phyloP scores from a whole-genome alignment of 1,284 basidiomycete species.

The Cerioporus squamosus region DNA sequence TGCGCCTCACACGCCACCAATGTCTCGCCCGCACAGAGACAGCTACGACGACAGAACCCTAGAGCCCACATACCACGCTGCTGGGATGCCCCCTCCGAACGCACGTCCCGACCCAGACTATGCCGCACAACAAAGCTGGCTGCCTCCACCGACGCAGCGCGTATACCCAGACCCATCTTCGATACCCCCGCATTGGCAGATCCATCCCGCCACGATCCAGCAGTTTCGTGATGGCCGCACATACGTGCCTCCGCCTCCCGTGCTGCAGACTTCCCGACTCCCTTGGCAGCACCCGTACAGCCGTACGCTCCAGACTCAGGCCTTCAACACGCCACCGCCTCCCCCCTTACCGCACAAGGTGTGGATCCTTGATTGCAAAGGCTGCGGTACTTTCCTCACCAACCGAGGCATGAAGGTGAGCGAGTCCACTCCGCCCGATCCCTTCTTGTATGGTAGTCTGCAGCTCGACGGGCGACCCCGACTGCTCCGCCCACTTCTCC shows the following conservation, averaged over 20 bases:
- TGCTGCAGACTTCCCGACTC: slow-evolving; percentile 3
- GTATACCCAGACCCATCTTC: slow-evolving; percentile 24
- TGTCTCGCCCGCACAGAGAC: slow-evolving; percentile 11
- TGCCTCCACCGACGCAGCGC: slow-evolving; percentile 12
- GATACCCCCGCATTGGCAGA: slow-evolving; percentile 25
- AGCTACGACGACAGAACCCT: slow-evolving; percentile 10
- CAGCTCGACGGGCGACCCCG: too few species aligned
- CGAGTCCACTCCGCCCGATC: slow-evolving; percentile 6
- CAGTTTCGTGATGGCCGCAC: slow-evolving; percentile 16
- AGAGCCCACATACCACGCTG: slow-evolving; percentile 10
- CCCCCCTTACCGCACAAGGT: slow-evolving; percentile 60
- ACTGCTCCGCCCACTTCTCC: too few species aligned
- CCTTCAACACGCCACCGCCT: slow-evolving; percentile 22
- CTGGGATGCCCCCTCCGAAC: slow-evolving; percentile 18
- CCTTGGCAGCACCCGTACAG: slow-evolving; percentile 20
- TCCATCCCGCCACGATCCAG: slow-evolving; percentile 10
- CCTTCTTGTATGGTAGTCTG: too few species aligned
- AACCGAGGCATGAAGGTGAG: slow-evolving; percentile 86
- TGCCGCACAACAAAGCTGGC: slow-evolving; percentile 12
- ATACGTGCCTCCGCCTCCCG: slow-evolving; percentile 6
- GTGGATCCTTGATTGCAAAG: slow-evolving; percentile 80
- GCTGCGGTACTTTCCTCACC: slow-evolving; percentile 76
- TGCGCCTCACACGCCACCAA: slow-evolving; percentile 2
- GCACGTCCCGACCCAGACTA: slow-evolving; percentile 20
- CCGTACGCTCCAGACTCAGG: slow-evolving; percentile 17